A percentile compares a stretch with the other conserved stretches of the same genome.
These are phyloP conservation scores for Parsonsia alboflavescens DNA, from an alignment of 257 asterid species.

Conservation along the genomic window DNA sequence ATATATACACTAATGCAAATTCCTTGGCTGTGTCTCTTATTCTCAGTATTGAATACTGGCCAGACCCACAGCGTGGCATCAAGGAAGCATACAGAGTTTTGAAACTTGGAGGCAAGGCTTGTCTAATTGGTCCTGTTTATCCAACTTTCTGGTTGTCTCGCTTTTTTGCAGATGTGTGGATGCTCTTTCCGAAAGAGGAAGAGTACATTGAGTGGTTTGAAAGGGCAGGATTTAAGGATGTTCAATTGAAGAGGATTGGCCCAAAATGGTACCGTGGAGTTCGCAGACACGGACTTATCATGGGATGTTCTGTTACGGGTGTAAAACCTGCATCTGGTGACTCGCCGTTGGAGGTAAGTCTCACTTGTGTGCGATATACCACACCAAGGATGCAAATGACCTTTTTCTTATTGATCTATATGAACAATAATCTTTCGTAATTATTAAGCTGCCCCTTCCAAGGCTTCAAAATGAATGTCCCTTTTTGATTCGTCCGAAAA, in stretches of 20 bases:
- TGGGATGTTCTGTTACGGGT: constrained; percentile 97
- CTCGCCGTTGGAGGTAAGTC: constrained; percentile 79
- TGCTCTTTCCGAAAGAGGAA: constrained; percentile 98
- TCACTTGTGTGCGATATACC: not conserved
- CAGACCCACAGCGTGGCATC: constrained; percentile 98
- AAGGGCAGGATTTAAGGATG: constrained; percentile 87
- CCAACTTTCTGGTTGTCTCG: constrained; percentile 90
- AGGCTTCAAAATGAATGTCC: not conserved
- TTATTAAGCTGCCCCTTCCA: not conserved
- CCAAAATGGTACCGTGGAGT: constrained; percentile 99
- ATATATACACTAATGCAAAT: not conserved
- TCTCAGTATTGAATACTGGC: constrained; percentile 95
- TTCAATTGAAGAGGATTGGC: constrained; percentile 84
- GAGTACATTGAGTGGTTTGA: constrained; percentile 94
- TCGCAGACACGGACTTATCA: constrained; percentile 91
- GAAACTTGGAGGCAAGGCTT: constrained; percentile 83
- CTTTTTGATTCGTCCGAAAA: not conserved
- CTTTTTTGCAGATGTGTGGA: constrained; percentile 94
- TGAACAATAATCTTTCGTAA: not conserved
- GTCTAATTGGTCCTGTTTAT: constrained; percentile 89
- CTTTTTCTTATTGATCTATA: not conserved
- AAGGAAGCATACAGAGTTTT: constrained; percentile 89
- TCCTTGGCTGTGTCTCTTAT: constrained; percentile 11
- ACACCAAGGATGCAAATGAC: not conserved
- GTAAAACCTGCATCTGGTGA: constrained; percentile 84